These are phyloP conservation scores for Colletotrichum tropicicola DNA, from an alignment of 2,329 filamentous ascomycete species.

Conservation along the genomic window DNA sequence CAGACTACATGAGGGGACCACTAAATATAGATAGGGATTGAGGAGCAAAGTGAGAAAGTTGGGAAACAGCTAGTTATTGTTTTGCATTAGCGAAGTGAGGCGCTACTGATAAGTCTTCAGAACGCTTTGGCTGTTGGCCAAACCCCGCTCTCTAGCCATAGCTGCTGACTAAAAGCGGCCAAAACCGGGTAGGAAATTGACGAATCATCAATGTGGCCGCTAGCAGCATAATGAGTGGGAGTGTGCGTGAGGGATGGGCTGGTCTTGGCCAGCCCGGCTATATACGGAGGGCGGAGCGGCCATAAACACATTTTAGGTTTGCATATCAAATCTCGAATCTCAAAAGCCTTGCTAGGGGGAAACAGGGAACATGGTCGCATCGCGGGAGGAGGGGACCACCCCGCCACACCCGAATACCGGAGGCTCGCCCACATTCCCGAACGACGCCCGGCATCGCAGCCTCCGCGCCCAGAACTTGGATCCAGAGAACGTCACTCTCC, in stretches of 20 bases:
- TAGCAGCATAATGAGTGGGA: no score
- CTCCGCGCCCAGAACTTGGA: background rate
- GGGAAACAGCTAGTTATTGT: background rate
- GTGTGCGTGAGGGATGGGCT: no score
- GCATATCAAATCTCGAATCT: background rate
- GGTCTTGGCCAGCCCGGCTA: no score
- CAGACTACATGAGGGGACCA: background rate
- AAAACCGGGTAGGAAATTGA: background rate
- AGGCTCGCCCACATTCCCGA: constrained; percentile 18
- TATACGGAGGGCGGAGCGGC: no score
- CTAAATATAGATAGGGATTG: background rate
- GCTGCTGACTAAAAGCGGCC: constrained; percentile 3
- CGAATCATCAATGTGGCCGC: no score
- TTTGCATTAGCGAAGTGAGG: constrained; percentile 18
- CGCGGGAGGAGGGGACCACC: background rate
- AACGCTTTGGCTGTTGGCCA: background rate
- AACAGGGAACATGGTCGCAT: constrained; percentile 8
- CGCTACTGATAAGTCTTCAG: background rate
- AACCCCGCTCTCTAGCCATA: constrained; percentile 6
- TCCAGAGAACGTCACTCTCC: background rate
- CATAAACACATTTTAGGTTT: background rate
- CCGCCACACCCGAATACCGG: constrained; percentile 3
- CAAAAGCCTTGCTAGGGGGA: background rate
- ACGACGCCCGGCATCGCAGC: background rate
- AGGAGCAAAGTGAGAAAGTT: background rate